These are phyloP conservation scores for Umbilicus rupestris DNA, from an alignment of 164 flowering plant species.

Conservation along the genomic window DNA sequence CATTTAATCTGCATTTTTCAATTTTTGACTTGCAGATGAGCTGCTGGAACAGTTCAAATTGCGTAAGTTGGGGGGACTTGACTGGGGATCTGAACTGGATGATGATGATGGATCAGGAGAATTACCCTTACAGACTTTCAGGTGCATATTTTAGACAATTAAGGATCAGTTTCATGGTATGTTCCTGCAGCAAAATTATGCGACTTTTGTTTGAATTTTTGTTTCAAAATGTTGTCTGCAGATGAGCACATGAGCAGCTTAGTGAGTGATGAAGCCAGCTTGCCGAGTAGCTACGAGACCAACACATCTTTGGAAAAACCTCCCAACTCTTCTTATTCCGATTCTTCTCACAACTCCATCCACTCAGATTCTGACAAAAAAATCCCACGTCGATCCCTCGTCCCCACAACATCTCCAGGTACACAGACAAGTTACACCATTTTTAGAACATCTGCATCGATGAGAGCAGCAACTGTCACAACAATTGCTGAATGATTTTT, in stretches of 20 bases:
- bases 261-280: conserved; percentile 17
- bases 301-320: conserved; percentile 12
- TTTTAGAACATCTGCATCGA: no score
- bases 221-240: conserved; percentile 7
- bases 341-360: no score
- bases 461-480: no score
- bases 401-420: conserved; percentile 16
- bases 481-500: no score
- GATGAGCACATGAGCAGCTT: conserved; percentile 22
- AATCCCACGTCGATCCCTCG: conserved; percentile 8
- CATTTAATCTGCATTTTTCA: background rate
- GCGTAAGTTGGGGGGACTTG: background rate
- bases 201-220: background rate
- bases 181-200: background rate
- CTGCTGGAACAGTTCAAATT: background rate
- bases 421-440: background rate
- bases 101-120: conserved; percentile 4
- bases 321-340: conserved; percentile 17
- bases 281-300: background rate
- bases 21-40: background rate
- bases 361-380: conserved; percentile 16
- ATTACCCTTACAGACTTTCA: background rate
- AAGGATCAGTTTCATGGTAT: no score
- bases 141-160: conserved; percentile 1
- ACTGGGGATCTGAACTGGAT: background rate